Evolutionary conservation across 495 filamentous ascomycete species (phyloP).

Genomic region (Aspergillus saccharolyticus): DNA sequence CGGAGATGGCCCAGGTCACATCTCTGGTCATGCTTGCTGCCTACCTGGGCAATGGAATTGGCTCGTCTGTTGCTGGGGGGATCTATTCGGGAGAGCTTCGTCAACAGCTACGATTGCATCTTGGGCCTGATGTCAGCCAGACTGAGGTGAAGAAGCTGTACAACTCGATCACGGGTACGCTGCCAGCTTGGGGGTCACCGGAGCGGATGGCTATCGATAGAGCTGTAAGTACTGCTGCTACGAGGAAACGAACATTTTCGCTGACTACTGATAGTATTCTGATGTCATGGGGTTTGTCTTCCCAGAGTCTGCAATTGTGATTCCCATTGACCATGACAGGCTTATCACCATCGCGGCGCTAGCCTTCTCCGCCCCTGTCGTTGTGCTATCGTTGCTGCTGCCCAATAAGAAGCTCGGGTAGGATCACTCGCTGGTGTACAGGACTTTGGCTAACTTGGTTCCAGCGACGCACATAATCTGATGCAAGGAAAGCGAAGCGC

Average conservation of each 20-base stretch:
- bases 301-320: not conserved
- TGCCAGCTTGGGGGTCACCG: constrained; percentile 38
- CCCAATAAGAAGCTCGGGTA: constrained; percentile 42
- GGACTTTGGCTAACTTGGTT: constrained; percentile 8
- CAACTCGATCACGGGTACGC: constrained; percentile 39
- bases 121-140: constrained; percentile 23
- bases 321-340: constrained; percentile 11
- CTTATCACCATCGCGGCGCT: constrained; percentile 45
- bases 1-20: constrained; percentile 43
- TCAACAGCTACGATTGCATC: constrained; percentile 22
- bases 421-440: constrained; percentile 5
- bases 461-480: constrained; percentile 29
- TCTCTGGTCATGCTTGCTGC: constrained; percentile 39
- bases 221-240: constrained; percentile 27
- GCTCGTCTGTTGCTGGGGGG: constrained; percentile 43
- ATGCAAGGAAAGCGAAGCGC: constrained; percentile 17
- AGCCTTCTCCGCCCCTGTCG: constrained; percentile 31
- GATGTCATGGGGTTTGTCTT: constrained; percentile 36
- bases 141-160: constrained; percentile 29
- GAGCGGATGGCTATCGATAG: constrained; percentile 36
- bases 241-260: too few species aligned
- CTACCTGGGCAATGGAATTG: constrained; percentile 44
- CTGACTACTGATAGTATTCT: constrained; percentile 33
- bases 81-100: constrained; percentile 44
- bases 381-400: constrained; percentile 36